Evolutionary conservation across 163 green algal species (phyloP).

Genomic region (Trebouxiophyceae sp.): DNA sequence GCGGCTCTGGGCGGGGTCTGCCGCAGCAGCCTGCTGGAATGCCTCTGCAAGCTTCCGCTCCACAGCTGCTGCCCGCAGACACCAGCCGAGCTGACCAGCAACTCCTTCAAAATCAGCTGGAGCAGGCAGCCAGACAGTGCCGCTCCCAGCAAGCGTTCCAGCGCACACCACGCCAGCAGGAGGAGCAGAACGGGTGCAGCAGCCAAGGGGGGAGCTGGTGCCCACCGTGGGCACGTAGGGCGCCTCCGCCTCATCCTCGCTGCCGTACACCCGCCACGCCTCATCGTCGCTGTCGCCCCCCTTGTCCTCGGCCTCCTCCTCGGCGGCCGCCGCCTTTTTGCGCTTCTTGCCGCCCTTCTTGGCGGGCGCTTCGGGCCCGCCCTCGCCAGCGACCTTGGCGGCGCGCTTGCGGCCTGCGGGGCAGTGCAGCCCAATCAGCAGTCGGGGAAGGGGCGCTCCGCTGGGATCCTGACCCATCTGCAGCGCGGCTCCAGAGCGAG

Average conservation of each 20-base stretch:
- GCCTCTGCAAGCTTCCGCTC: too few species aligned
- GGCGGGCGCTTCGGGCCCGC: too few species aligned
- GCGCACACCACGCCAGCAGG: background rate
- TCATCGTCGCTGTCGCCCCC: background rate
- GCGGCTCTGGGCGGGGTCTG: too few species aligned
- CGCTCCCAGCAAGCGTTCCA: background rate
- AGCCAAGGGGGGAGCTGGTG: background rate
- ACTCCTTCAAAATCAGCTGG: background rate
- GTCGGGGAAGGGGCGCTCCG: too few species aligned
- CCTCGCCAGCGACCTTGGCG: too few species aligned
- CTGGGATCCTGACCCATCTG: too few species aligned
- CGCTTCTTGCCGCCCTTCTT: background rate
- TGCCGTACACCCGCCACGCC: background rate
- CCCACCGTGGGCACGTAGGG: background rate
- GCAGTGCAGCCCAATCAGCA: too few species aligned
- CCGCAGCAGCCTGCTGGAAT: too few species aligned
- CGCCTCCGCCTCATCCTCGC: background rate
- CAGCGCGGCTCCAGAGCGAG: too few species aligned
- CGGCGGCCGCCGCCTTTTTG: slow-evolving; percentile 2
- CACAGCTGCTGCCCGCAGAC: too few species aligned
- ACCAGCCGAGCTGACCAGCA: background rate
- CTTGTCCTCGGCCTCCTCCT: background rate
- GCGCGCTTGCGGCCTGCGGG: too few species aligned
- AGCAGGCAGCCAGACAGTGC: background rate
- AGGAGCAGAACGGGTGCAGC: too few species aligned